Conservation (phyloP, 139 green algal species). For the Bryopsis sp. region DNA sequence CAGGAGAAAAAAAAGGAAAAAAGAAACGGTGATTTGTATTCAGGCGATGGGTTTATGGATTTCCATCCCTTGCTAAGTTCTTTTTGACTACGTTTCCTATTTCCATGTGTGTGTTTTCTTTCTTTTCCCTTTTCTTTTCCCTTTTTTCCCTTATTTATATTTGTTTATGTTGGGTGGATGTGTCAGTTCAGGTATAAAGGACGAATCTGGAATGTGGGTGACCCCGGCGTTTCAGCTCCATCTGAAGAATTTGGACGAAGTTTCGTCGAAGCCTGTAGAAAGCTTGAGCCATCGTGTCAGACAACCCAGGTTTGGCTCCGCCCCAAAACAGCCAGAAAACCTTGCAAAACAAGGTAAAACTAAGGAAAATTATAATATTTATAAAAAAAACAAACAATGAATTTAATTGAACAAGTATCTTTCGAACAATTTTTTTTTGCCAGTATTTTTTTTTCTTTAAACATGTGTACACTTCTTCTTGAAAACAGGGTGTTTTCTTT, state of each 20-base stretch:
- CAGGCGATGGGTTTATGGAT: too few species aligned
- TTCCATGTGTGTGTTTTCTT: neutral
- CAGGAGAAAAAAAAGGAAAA: too few species aligned
- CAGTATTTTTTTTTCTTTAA: neutral
- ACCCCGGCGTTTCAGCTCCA: conserved; percentile 70
- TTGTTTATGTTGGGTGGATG: neutral
- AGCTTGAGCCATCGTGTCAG: neutral
- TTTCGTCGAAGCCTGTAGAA: too few species aligned
- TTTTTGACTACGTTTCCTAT: neutral
- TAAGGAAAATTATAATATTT: neutral
- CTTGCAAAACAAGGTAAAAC: too few species aligned
- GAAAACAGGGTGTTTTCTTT: neutral
- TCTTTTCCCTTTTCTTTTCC: neutral
- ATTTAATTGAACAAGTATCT: neutral
- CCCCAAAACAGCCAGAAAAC: neutral
- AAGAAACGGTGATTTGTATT: neutral
- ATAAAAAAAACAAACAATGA: neutral
- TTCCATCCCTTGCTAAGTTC: neutral
- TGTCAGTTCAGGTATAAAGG: conserved; percentile 35
- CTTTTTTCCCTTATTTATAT: neutral
- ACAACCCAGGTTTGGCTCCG: neutral
- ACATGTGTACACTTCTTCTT: neutral
- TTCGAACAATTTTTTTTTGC: neutral
- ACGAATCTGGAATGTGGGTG: conserved; percentile 50
- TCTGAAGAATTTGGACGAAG: conserved; percentile 40